Percentiles rank a stretch among this genome's conserved stretches.
Conservation (phyloP, 2,329 filamentous ascomycete species). For the Sporothrix mexicana region DNA sequence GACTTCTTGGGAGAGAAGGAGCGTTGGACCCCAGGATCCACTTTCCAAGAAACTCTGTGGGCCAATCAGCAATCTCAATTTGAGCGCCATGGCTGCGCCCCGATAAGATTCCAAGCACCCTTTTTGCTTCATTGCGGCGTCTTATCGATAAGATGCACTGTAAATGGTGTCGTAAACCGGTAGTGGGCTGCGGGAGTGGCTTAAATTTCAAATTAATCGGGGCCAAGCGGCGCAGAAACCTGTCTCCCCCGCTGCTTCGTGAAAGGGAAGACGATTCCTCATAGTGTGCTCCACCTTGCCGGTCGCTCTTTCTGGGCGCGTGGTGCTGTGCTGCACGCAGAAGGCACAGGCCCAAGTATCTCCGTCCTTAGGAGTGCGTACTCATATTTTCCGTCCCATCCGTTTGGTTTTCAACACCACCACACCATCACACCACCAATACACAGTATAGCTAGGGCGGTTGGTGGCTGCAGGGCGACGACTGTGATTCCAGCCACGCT, state of each 20-base stretch:
- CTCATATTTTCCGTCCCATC: background rate
- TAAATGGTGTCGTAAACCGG: background rate
- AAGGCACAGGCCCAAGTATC: background rate
- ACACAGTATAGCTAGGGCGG: background rate
- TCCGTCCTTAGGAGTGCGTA: background rate
- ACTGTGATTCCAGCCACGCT: conserved; percentile 14
- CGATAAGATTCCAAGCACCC: conserved; percentile 21
- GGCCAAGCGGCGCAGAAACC: background rate
- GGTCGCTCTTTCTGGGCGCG: background rate
- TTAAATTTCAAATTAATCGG: background rate
- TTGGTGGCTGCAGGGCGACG: background rate
- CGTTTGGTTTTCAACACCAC: conserved; percentile 23
- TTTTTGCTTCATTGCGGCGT: background rate
- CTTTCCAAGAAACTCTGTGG: background rate
- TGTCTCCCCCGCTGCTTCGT: background rate
- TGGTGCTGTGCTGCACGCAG: background rate
- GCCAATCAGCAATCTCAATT: background rate
- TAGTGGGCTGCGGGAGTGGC: conserved; percentile 13
- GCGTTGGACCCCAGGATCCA: conserved; percentile 1
- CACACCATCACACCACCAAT: background rate
- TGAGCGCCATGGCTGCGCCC: conserved; percentile 1
- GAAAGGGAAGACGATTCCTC: background rate
- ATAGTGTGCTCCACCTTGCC: background rate
- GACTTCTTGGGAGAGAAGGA: background rate
- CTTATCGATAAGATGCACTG: conserved; percentile 24